Conservation (phyloP, 164 flowering plant species). For the Tetrastigma voinierianum region DNA sequence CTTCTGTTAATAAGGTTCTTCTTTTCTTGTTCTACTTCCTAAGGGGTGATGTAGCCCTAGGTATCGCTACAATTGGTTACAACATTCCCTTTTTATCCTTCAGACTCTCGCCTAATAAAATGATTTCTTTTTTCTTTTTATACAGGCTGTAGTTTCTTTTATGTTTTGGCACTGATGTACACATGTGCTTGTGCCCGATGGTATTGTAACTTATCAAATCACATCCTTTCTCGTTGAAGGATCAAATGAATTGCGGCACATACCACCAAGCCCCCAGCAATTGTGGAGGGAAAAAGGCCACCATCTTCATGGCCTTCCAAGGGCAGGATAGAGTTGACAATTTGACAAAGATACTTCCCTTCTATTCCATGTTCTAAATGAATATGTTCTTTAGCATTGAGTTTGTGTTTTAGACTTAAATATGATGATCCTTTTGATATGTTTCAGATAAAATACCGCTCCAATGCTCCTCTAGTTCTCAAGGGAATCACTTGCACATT, state of each 20-base stretch:
- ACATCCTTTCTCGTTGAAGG: slow-evolving; percentile 75
- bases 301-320: slow-evolving; percentile 74
- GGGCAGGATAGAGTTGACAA: slow-evolving; percentile 64
- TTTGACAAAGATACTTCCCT: slow-evolving; percentile 40
- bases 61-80: too few species aligned
- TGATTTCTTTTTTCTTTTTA: too few species aligned
- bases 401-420: background rate
- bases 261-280: slow-evolving; percentile 77
- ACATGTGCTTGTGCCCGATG: slow-evolving; percentile 38
- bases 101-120: too few species aligned
- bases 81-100: too few species aligned
- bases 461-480: slow-evolving; percentile 73
- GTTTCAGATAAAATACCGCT: slow-evolving; percentile 71
- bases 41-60: too few species aligned
- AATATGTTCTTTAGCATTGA: background rate
- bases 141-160: too few species aligned
- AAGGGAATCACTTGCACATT: slow-evolving; percentile 83
- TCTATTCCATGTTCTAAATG: too few species aligned
- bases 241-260: slow-evolving; percentile 79
- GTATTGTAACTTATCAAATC: slow-evolving; percentile 68
- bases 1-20: too few species aligned
- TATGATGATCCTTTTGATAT: background rate
- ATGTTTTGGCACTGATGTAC: too few species aligned
- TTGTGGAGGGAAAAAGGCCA: slow-evolving; percentile 60
- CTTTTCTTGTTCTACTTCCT: too few species aligned